Evolutionary conservation across 768 basidiomycete genomes (phyloP), one percentile per base, ranked within the genome.

Genomic region (Phaffia tasmanica): DNA sequence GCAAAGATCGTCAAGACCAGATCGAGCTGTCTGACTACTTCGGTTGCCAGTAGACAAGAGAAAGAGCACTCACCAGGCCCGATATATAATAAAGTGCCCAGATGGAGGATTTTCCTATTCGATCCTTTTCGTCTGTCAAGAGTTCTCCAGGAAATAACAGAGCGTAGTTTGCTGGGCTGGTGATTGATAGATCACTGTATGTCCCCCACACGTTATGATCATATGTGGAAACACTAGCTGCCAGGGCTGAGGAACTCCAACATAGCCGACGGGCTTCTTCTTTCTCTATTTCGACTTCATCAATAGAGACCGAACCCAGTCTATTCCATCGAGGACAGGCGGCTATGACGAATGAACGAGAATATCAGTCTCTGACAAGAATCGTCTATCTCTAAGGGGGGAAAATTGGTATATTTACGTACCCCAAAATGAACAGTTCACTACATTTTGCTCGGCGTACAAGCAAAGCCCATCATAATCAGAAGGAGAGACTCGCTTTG

Each of bases 321-420:
- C 42, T 62, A 55, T 55, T 57, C 66, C 66, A 67, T 5, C 66
- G 66, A 21, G 66, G 66, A 32, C 66, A 67, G 35, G 66, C 66
- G n/a, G 66, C 64, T 65, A 23, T 11, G 42, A 1, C 14, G 19
- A 2, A 32, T 16, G 56, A n/a, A 25, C 4, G 9, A 32, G 27
- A 57, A 30, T 18, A 23, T 16, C 0, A 29, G 46, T 11, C 35
- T 2, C 21, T 18, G 55, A 14, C 49, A 30, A 16, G 14, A n/a
- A 27, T 54, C 25, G n/a, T 15, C 58, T 35, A 6, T 4, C 3
- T 47, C 35, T 23, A 19, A 46, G 35, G 19, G 21, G n/a, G 48
- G 25, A 14, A 57, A 6, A 5, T 29, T 25, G 23, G 25, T 32
- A 49, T 6, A 8, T 3, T 7, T 11, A 59, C 64, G 35, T 23